These are phyloP conservation scores for Endotrypanum monterogeii DNA, from an alignment of 208 protist species.

Conservation along the genomic window DNA sequence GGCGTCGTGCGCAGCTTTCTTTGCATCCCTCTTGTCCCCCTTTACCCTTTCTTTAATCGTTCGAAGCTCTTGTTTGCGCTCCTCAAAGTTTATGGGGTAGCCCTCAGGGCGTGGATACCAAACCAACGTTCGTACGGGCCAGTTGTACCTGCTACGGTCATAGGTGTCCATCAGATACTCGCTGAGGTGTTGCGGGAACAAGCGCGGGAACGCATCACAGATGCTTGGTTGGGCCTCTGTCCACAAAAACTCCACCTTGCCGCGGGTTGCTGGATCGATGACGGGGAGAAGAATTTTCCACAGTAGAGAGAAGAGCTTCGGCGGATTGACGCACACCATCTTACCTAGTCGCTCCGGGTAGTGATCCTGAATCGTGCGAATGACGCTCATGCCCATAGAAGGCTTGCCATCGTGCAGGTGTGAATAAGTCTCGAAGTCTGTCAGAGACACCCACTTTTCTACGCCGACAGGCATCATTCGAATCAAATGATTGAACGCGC, in stretches of 20 bases:
- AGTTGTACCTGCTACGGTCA: constrained; percentile 62
- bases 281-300: constrained; percentile 74
- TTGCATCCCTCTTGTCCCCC: constrained; percentile 22
- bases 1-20: constrained; percentile 29
- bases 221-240: constrained; percentile 62
- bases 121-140: constrained; percentile 45
- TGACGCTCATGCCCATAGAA: constrained; percentile 63
- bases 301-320: constrained; percentile 72
- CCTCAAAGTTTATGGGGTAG: constrained; percentile 44
- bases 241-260: constrained; percentile 81
- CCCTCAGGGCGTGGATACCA: constrained; percentile 52
- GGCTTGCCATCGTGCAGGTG: constrained; percentile 71
- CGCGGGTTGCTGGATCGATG: constrained; percentile 79
- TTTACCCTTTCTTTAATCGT: constrained; percentile 42
- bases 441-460: constrained; percentile 85
- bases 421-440: constrained; percentile 87
- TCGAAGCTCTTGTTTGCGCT: constrained; percentile 42
- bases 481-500: constrained; percentile 70
- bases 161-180: constrained; percentile 77
- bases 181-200: constrained; percentile 60
- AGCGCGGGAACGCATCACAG: constrained; percentile 55
- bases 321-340: constrained; percentile 84
- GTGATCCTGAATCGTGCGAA: constrained; percentile 74
- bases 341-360: constrained; percentile 86
- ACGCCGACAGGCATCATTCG: constrained; percentile 81